These are phyloP conservation scores for Chrysopogon serrulatus DNA, from an alignment of 176 grass and related monocot genomes.

Conservation along the genomic window DNA sequence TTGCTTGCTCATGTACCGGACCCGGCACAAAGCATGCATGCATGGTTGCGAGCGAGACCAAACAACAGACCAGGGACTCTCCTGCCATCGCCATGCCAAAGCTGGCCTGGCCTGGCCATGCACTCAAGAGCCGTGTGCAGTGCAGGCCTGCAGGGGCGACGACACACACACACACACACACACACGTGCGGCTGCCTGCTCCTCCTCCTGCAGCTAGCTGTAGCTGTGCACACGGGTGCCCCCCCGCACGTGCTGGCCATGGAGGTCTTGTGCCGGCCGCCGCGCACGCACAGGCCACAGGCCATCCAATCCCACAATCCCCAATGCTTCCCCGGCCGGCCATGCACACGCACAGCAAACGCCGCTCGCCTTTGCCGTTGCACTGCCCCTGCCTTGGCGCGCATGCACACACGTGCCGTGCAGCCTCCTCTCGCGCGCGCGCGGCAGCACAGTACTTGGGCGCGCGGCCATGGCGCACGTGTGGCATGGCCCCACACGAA, in stretches of 20 bases:
- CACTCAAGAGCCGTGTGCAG: not conserved
- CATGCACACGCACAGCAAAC: not conserved
- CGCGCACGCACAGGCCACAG: no score
- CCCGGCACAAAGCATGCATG: slow-evolving; percentile 18
- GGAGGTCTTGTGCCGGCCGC: not conserved
- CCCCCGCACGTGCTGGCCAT: not conserved
- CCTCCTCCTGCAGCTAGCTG: not conserved
- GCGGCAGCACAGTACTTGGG: not conserved
- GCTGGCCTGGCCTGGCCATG: not conserved
- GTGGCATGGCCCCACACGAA: slow-evolving; percentile 27
- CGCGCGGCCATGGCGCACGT: slow-evolving; percentile 28
- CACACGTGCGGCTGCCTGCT: not conserved
- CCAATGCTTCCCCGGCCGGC: not conserved
- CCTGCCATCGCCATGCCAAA: not conserved
- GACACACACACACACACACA: no score
- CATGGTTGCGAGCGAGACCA: no score
- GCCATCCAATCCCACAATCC: no score
- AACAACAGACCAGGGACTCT: no score
- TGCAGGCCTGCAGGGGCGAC: not conserved
- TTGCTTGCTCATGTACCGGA: not conserved
- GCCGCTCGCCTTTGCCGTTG: not conserved
- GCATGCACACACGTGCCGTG: not conserved
- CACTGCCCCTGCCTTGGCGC: not conserved
- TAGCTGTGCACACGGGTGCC: not conserved
- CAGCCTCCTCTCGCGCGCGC: not conserved